A percentile compares a stretch with the other conserved stretches of the same genome.
Conservation (phyloP, 2,329 filamentous ascomycete genomes). For the Colletotrichum eremochloae region DNA sequence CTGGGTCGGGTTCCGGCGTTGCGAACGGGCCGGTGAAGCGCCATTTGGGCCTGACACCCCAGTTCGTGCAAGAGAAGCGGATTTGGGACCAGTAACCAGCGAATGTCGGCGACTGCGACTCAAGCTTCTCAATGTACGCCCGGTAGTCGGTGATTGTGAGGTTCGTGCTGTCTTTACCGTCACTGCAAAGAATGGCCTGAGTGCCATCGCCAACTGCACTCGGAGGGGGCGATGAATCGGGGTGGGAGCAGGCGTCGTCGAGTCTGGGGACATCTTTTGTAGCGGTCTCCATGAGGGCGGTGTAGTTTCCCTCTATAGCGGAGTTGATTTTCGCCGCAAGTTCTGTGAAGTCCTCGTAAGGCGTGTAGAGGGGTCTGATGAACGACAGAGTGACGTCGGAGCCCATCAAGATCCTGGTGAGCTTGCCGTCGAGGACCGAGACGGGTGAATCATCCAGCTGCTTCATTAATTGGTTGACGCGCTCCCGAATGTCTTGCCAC, state of each 20-base stretch:
- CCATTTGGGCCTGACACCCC: conserved; percentile 55
- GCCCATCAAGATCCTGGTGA: conserved; percentile 49
- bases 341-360: conserved; percentile 43
- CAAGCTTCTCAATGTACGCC: conserved; percentile 49
- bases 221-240: not conserved
- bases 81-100: conserved; percentile 53
- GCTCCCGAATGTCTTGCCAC: conserved; percentile 48
- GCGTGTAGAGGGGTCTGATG: conserved; percentile 49
- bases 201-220: conserved; percentile 43
- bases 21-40: conserved; percentile 55
- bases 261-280: not conserved
- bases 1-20: conserved; percentile 46
- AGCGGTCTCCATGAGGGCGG: conserved; percentile 12
- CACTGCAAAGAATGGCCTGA: conserved; percentile 51
- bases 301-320: conserved; percentile 49
- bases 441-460: conserved; percentile 49
- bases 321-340: conserved; percentile 43
- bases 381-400: conserved; percentile 50
- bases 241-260: conserved; percentile 26
- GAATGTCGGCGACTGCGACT: conserved; percentile 48
- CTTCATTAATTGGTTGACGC: conserved; percentile 50
- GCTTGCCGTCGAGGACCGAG: conserved; percentile 43
- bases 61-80: conserved; percentile 56
- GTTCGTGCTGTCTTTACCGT: conserved; percentile 48
- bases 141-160: conserved; percentile 46